Base-by-base conservation (phyloP, 1,284 basidiomycete genomes). In the Schizophyllum commune region DNA sequence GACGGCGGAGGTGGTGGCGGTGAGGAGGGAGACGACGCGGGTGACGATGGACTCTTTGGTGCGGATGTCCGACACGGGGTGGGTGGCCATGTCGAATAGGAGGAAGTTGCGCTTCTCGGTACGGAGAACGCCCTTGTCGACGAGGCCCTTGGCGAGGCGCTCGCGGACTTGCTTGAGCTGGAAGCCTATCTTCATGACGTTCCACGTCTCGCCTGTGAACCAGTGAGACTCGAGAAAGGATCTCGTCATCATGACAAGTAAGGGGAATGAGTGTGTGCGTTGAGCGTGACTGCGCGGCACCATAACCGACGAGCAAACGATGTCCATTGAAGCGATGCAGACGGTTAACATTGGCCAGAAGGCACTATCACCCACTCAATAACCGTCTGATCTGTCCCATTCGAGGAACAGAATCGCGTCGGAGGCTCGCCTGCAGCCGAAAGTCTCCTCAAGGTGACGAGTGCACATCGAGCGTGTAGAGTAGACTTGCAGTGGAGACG, bases 81-180 rank as follows among this genome's bases (percentile, higher is more conserved):
- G 95, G 0, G 95, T 97, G 20, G 95, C 94, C 95, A 97, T 97
- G 77, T 98, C 95, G 74, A 97, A 97, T n/a, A 97, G 81, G 55
- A 97, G 82, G 74, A 97, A 97, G 75, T 97, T 97, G 72, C 94
- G 91, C 73, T 97, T 97, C 74, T 97, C 95, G 11, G 95, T 98
- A 56, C 95, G 89, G n/a, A 98, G 83, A 52, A 98, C 86, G 67
- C 95, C 95, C 75, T 98, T 98, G 81, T 98, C 95, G 60, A 96
- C 95, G 52, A 98, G 84, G 1, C 95, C 95, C 73, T 98, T 98
- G n/a, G 94, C 94, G 56, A 98, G 86, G 21, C 95, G 89, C 75
- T 98, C 95, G 60, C 95, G 88, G 55, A 98, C 95, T 75, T 97
- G 95, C 75, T 98, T 98, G 58, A 98, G 85, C 74, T 98, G 95